Evolutionary conservation across 495 filamentous ascomycete genomes (phyloP), one percentile per base, ranked within the genome.

Genomic region (Penicillium goetzii): DNA sequence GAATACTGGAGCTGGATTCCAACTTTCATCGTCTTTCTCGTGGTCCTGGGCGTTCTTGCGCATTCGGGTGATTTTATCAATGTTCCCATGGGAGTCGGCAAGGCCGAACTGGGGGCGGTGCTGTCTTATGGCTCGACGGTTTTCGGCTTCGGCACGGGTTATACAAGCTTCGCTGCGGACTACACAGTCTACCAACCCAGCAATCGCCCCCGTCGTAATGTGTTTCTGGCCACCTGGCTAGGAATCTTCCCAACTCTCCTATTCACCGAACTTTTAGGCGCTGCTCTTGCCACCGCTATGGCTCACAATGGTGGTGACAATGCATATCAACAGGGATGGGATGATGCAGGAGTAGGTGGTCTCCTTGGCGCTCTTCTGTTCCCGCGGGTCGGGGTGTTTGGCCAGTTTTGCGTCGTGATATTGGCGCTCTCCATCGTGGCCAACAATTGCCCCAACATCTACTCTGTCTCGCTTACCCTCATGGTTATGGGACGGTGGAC

Each of bases 1-100:
- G 79, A 84, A 68, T 80, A 84, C 14, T 86, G 80, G 78, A 78
- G 78, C 17, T 85, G 84, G 84, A 81, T 85, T 26, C 66, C 66
- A 25, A 68, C 66, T 15, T 68, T 64, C 36, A 62, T 68, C 32
- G 82, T 84, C 17, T 81, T 79, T 23, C 72, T 85, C 2, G 77
- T 87, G 26, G 79, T 84, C 14, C 78, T 87, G 40, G 67, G 79
- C 50, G 78, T 86, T 28, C 71, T 81, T 15, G 78, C 81, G 21
- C 83, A 81, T 34, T 78, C 77, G 34, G 81, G 83, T 1, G 83
- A 68, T 49, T 68, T 68, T 34, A 79, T 43, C 72, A 78, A 58
- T 63, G 80, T 58, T 68, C 84, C 41, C 60, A 72, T 68, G 25
- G 38, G 69, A 23, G 62, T 61, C 56, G 76, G 78, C 15, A 82